phyloP scores from a whole-genome alignment of 805 yeast species.

The Schwanniomyces vanrijiae region DNA sequence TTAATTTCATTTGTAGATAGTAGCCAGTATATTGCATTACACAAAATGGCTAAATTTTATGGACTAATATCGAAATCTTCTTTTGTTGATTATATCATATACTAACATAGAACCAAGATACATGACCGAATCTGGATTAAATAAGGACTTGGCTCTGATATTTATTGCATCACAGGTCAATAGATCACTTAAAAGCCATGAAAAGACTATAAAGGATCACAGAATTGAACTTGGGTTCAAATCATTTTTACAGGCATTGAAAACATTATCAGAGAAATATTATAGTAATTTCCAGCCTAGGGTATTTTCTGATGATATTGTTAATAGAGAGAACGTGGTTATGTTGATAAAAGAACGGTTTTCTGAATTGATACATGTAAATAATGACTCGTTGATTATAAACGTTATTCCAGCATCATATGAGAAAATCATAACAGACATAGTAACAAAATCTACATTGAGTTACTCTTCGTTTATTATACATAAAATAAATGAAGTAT shows the following conservation, averaged over 20 bases:
- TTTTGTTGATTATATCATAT: not conserved
- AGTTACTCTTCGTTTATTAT: constrained; percentile 19
- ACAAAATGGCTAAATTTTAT: not conserved
- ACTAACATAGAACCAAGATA: not conserved
- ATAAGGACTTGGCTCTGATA: constrained; percentile 8
- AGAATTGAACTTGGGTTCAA: constrained; percentile 7
- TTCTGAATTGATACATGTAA: constrained; percentile 18
- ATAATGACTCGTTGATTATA: constrained; percentile 19
- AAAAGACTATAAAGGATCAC: constrained; percentile 3
- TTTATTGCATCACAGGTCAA: constrained; percentile 17
- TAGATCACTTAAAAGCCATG: constrained; percentile 6
- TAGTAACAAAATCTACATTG: constrained; percentile 19
- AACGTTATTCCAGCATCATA: constrained; percentile 17
- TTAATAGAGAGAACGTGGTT: constrained; percentile 10
- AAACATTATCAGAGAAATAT: constrained; percentile 8
- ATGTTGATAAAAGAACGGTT: constrained; percentile 12
- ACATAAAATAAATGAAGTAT: constrained; percentile 19
- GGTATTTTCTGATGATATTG: constrained; percentile 1
- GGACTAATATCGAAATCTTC: not conserved
- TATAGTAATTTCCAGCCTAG: constrained; percentile 7
- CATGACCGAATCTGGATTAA: not conserved
- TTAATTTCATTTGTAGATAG: not conserved
- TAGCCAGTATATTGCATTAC: not conserved
- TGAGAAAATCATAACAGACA: constrained; percentile 18
- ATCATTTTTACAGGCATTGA: constrained; percentile 10